Evolutionary conservation across 2,329 filamentous ascomycete species (phyloP).

Genomic region (Alternaria gaisen): DNA sequence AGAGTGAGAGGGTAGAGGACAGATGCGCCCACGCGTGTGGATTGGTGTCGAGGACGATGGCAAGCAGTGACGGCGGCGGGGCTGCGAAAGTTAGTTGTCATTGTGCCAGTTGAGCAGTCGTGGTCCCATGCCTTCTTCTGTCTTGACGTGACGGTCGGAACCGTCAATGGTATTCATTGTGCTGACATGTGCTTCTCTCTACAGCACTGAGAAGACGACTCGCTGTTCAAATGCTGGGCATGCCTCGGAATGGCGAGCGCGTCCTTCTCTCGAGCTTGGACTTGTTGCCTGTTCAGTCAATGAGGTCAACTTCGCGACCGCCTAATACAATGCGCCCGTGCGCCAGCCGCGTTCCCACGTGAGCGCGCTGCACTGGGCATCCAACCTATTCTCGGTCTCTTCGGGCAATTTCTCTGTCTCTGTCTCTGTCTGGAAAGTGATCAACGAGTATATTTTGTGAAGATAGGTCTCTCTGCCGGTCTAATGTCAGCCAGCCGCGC

Average conservation of each 20-base stretch:
- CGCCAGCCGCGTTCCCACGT: slow-evolving; percentile 21
- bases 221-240: background rate
- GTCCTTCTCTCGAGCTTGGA: background rate
- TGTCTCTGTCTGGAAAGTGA: background rate
- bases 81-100: slow-evolving; percentile 49
- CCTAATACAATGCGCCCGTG: slow-evolving; percentile 13
- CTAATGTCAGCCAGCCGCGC: background rate
- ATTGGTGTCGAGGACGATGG: slow-evolving; percentile 94
- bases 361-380: background rate
- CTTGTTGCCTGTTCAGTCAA: background rate
- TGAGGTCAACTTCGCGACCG: slow-evolving; percentile 22
- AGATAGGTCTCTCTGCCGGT: background rate
- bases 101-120: background rate
- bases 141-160: slow-evolving; percentile 56
- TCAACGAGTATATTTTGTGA: background rate
- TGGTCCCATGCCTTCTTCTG: slow-evolving; percentile 42
- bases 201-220: background rate
- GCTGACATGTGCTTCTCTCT: background rate
- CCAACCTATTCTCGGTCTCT: background rate
- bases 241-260: background rate
- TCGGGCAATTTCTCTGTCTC: no score
- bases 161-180: slow-evolving; percentile 73
- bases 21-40: slow-evolving; percentile 91
- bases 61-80: slow-evolving; percentile 79
- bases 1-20: slow-evolving; percentile 76